phyloP scores from a whole-genome alignment of 1,284 basidiomycete species.

The Ganoderma lingzhi region DNA sequence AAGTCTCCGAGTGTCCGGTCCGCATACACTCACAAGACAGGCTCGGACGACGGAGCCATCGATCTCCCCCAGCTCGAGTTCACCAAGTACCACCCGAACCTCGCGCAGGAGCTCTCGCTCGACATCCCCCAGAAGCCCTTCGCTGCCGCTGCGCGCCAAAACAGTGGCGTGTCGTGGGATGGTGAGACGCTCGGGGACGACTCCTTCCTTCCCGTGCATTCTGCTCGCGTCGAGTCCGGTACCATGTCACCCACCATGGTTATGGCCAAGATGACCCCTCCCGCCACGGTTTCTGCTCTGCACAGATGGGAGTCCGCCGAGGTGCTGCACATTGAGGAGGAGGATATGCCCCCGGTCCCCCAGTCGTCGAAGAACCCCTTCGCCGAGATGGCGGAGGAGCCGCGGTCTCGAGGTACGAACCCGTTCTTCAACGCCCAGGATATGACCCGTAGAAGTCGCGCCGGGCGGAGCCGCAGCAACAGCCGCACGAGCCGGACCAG shows the following conservation, averaged over 20 bases:
- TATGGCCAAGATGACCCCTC: conserved; percentile 67
- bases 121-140: conserved; percentile 53
- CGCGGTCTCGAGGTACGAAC: conserved; percentile 56
- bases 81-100: conserved; percentile 60
- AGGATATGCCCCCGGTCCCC: conserved; percentile 34
- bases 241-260: conserved; percentile 50
- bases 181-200: conserved; percentile 55
- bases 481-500: conserved; percentile 37
- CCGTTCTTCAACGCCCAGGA: conserved; percentile 70
- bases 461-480: conserved; percentile 38
- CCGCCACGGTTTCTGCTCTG: conserved; percentile 52
- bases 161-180: conserved; percentile 60
- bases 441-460: conserved; percentile 30
- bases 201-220: conserved; percentile 58
- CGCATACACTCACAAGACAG: conserved; percentile 42
- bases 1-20: conserved; percentile 65
- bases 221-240: conserved; percentile 53
- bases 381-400: conserved; percentile 44
- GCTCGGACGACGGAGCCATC: conserved; percentile 43
- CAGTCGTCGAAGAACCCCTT: conserved; percentile 52
- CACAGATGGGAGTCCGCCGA: conserved; percentile 80
- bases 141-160: conserved; percentile 42
- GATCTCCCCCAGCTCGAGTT: conserved; percentile 48
- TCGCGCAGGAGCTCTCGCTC: conserved; percentile 58
- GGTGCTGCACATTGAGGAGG: conserved; percentile 57